Evolutionary conservation across 495 filamentous ascomycete genomes (phyloP).

Genomic region (Neurospora intermedia): DNA sequence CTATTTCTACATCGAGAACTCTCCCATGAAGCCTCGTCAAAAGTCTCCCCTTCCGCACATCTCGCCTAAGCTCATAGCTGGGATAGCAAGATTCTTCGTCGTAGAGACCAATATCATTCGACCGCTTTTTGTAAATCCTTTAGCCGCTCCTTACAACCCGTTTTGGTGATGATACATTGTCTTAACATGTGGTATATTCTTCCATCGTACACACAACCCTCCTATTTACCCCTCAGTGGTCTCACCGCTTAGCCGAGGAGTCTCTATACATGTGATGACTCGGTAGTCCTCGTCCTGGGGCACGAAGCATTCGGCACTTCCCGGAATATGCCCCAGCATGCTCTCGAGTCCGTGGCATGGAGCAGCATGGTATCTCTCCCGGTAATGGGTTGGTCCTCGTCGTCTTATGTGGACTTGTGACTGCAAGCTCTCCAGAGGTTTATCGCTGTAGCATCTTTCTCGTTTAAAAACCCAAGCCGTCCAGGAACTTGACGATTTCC

Average conservation of each 20-base stretch:
- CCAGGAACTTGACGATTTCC: conserved; percentile 4
- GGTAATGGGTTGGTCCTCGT: background rate
- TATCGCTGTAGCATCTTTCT: background rate
- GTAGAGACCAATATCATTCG: background rate
- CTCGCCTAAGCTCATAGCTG: background rate
- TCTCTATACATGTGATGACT: background rate
- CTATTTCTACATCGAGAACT: background rate
- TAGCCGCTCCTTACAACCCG: background rate
- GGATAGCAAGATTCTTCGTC: background rate
- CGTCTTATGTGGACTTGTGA: background rate
- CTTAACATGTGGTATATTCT: background rate
- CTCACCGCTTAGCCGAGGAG: background rate
- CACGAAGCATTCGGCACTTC: background rate
- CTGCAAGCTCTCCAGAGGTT: background rate
- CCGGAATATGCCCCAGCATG: background rate
- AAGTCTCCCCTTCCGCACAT: background rate
- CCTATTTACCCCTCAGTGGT: background rate
- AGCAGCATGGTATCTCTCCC: no score
- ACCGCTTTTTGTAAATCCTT: background rate
- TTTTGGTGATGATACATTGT: background rate
- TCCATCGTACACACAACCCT: background rate
- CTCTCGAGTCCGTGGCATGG: background rate
- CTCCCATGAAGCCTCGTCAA: background rate
- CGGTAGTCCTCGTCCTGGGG: background rate
- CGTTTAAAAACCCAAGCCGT: conserved; percentile 1